Percentiles rank a stretch among this genome's conserved stretches.
Evolutionary conservation across 75 land plant species (phyloP).

Genomic region (Selaginella tamariscina): DNA sequence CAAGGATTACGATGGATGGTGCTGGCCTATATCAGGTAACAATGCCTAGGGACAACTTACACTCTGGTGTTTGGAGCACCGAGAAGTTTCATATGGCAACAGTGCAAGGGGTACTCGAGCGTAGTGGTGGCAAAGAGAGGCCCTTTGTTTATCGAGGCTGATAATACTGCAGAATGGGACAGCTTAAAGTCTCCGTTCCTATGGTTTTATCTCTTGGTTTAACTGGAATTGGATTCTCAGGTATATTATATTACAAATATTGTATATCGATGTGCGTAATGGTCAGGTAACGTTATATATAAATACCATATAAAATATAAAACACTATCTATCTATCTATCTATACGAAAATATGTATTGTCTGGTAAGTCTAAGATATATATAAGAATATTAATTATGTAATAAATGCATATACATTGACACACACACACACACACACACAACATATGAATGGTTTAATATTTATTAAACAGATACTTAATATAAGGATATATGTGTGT

Average conservation of each 20-base stretch:
- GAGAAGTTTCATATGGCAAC: conserved; percentile 94
- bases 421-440: no score
- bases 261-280: no score
- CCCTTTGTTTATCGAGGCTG: conserved; percentile 99
- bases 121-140: conserved; percentile 50
- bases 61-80: no score
- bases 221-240: conserved; percentile 85
- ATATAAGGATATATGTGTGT: no score
- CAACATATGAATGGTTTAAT: no score
- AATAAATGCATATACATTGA: no score
- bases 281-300: no score
- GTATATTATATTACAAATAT: conserved; percentile 36
- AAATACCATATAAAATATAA: no score
- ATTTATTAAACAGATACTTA: background rate
- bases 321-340: no score
- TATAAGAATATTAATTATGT: no score
- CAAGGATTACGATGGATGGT: conserved; percentile 95
- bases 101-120: conserved; percentile 64
- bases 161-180: conserved; percentile 96
- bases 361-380: no score
- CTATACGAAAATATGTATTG: no score
- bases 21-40: conserved; percentile 89
- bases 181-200: conserved; percentile 83
- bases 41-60: conserved; percentile 89
- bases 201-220: conserved; percentile 90